Conservation (phyloP, 768 basidiomycete species). For the Rhizopogon rudus region DNA sequence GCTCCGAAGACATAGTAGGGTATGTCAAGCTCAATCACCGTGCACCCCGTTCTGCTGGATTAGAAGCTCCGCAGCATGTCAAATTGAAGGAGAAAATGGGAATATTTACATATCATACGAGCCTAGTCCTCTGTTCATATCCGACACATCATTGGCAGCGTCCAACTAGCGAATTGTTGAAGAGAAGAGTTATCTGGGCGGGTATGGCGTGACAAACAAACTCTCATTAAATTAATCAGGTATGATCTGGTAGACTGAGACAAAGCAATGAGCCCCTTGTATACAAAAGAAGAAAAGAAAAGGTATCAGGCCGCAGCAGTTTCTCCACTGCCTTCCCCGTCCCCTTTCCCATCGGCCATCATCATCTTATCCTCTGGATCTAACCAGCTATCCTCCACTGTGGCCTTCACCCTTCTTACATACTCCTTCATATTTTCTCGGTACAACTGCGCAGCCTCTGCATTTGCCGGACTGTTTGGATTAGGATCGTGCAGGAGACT, state of each 20-base stretch:
- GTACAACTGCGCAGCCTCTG: slow-evolving; percentile 95
- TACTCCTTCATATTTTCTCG: slow-evolving; percentile 99
- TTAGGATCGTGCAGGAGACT: slow-evolving; percentile 96
- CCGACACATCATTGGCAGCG: too few species aligned
- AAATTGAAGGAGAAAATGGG: too few species aligned
- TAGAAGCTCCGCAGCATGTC: too few species aligned
- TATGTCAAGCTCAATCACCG: too few species aligned
- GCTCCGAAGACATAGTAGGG: too few species aligned
- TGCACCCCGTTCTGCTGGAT: too few species aligned
- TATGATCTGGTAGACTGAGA: neutral
- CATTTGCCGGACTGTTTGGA: slow-evolving; percentile 97
- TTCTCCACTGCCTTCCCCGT: neutral
- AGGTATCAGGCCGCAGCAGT: neutral
- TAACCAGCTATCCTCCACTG: slow-evolving; percentile 94
- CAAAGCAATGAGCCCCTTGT: neutral
- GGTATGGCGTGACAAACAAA: neutral
- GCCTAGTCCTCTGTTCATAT: too few species aligned
- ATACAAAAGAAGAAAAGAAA: neutral
- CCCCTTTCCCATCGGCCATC: slow-evolving; percentile 30
- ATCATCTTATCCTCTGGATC: slow-evolving; percentile 68
- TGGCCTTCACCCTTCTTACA: slow-evolving; percentile 85
- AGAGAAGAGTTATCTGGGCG: neutral
- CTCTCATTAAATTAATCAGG: neutral
- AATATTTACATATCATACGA: too few species aligned
- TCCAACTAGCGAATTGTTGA: too few species aligned